Percentiles rank a stretch among this genome's conserved stretches.
Evolutionary conservation across 192 early-diverging fungal species (phyloP).

Genomic region (Coemansia sp.): DNA sequence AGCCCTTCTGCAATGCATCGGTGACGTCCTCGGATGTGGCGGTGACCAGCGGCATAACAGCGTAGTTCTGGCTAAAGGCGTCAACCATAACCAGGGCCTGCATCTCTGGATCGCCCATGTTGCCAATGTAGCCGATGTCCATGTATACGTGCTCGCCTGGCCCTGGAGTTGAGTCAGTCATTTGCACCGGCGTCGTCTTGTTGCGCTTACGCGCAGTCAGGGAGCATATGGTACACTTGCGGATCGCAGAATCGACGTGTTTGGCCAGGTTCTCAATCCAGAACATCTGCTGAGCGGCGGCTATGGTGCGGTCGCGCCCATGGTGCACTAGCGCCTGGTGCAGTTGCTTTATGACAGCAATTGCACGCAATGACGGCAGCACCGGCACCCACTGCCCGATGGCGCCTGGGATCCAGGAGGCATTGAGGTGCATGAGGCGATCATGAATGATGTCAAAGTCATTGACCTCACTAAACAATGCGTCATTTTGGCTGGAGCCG

Average conservation of each 20-base stretch:
- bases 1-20: too few species aligned
- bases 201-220: background rate
- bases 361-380: background rate
- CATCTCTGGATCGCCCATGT: background rate
- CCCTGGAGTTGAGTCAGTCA: background rate
- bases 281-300: background rate
- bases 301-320: background rate
- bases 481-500: background rate
- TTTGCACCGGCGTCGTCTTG: background rate
- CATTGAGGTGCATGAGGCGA: background rate
- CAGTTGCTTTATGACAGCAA: background rate
- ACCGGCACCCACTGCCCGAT: conserved; percentile 1
- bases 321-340: background rate
- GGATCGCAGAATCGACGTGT: background rate
- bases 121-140: conserved; percentile 7
- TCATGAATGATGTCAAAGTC: background rate
- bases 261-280: background rate
- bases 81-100: conserved; percentile 11
- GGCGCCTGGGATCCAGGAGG: background rate
- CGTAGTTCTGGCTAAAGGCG: too few species aligned
- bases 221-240: conserved; percentile 3
- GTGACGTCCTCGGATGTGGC: too few species aligned
- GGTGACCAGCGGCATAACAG: too few species aligned
- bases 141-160: conserved; percentile 21
- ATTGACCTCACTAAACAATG: background rate